phyloP scores from a whole-genome alignment of 2,329 filamentous ascomycete genomes.

The Aureobasidium pullulans region DNA sequence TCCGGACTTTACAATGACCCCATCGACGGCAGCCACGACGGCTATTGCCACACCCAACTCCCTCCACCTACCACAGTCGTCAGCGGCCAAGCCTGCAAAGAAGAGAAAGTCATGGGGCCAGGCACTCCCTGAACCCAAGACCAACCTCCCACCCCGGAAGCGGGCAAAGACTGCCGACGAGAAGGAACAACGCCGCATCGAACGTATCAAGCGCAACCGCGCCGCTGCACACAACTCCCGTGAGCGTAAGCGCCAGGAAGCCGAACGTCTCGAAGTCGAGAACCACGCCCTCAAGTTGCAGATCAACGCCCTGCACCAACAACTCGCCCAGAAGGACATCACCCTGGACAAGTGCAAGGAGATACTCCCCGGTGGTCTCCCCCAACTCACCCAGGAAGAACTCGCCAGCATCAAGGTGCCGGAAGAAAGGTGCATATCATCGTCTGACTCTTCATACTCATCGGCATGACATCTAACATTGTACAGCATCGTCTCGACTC shows the following conservation, averaged over 20 bases:
- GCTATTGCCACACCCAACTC: not conserved
- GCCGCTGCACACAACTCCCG: constrained; percentile 93
- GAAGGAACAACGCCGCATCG: constrained; percentile 95
- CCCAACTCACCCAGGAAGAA: constrained; percentile 15
- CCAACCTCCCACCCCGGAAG: constrained; percentile 89
- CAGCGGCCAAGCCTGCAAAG: constrained; percentile 58
- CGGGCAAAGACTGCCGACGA: constrained; percentile 98
- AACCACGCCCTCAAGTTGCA: constrained; percentile 16
- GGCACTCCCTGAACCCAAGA: constrained; percentile 92
- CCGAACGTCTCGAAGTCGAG: constrained; percentile 65
- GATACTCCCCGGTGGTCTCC: constrained; percentile 15
- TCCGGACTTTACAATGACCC: constrained; percentile 7
- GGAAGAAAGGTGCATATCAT: constrained; percentile 16
- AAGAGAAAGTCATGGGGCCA: constrained; percentile 99
- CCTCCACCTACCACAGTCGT: constrained; percentile 10
- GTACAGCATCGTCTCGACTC: constrained; percentile 12
- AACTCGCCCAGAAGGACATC: constrained; percentile 15
- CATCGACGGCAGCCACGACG: not conserved
- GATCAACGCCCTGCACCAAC: constrained; percentile 9
- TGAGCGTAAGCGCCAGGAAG: constrained; percentile 84
- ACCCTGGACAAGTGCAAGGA: constrained; percentile 17
- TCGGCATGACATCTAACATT: constrained; percentile 12
- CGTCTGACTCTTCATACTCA: not conserved
- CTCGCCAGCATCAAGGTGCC: constrained; percentile 13
- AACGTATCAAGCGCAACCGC: constrained; percentile 93